phyloP scores from a whole-genome alignment of 2,329 filamentous ascomycete genomes.

The Aureobasidium musti region DNA sequence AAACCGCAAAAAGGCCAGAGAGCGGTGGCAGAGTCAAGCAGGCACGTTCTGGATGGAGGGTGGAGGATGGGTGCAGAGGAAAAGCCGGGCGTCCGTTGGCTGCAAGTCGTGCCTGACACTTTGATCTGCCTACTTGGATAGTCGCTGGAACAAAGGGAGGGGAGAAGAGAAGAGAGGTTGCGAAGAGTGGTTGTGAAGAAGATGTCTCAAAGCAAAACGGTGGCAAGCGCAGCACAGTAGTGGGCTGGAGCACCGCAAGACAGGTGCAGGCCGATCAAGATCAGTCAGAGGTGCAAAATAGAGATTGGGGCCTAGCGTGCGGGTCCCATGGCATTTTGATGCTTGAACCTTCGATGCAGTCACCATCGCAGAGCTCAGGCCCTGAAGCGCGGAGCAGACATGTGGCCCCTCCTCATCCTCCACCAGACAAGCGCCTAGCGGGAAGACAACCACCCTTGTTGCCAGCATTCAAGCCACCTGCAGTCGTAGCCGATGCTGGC shows the following conservation, averaged over 20 bases:
- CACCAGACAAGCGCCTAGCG: constrained; percentile 23
- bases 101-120: constrained; percentile 18
- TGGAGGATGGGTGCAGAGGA: constrained; percentile 2
- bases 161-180: not conserved
- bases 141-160: constrained; percentile 18
- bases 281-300: constrained; percentile 21
- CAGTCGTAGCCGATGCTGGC: constrained; percentile 20
- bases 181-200: constrained; percentile 19
- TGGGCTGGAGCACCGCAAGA: constrained; percentile 7
- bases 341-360: constrained; percentile 26
- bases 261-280: constrained; percentile 16
- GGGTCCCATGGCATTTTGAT: constrained; percentile 29
- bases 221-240: constrained; percentile 13
- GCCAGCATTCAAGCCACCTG: constrained; percentile 20
- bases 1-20: not conserved
- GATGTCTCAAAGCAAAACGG: constrained; percentile 28
- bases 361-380: constrained; percentile 19
- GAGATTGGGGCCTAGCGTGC: constrained; percentile 26
- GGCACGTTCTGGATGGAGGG: not conserved
- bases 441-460: constrained; percentile 21
- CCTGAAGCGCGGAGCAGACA: constrained; percentile 21
- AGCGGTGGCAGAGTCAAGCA: constrained; percentile 4
- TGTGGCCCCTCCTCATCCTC: constrained; percentile 24
- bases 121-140: not conserved
- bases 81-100: constrained; percentile 4